A percentile compares a stretch with the other conserved stretches of the same genome.
Conservation (phyloP, 306 rosid species). For the Rosa multiflora region DNA sequence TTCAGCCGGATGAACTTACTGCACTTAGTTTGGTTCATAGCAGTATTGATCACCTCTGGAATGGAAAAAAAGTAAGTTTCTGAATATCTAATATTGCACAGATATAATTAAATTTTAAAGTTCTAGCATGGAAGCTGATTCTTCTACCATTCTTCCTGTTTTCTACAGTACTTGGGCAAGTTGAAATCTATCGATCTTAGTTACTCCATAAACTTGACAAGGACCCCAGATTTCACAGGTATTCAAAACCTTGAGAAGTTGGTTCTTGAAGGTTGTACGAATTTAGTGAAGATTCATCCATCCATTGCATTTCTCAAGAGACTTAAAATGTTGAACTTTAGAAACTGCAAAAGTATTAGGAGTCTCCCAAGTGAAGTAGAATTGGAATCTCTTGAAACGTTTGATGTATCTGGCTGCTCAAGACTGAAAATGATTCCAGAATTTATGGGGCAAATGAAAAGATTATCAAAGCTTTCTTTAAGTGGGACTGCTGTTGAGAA, state of each 20-base stretch:
- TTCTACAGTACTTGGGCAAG: conserved; percentile 11
- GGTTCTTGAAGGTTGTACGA: conserved; percentile 23
- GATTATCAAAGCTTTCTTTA: conserved; percentile 12
- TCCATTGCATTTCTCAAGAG: conserved; percentile 13
- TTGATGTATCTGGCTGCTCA: conserved; percentile 22
- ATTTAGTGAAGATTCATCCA: conserved; percentile 15
- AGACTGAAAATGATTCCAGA: conserved; percentile 12
- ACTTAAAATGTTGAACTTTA: conserved; percentile 3
- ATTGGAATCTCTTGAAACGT: conserved; percentile 3
- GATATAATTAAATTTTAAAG: background rate
- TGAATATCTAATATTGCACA: background rate
- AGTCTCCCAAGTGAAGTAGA: background rate
- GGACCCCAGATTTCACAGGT: conserved; percentile 21
- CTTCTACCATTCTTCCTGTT: background rate
- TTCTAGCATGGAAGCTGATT: background rate
- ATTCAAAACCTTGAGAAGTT: conserved; percentile 17
- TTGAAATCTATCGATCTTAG: conserved; percentile 20
- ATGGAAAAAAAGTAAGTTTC: background rate
- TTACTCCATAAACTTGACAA: conserved; percentile 8
- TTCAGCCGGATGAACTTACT: background rate
- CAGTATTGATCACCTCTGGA: background rate
- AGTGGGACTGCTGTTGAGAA: conserved; percentile 9
- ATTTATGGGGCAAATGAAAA: conserved; percentile 3
- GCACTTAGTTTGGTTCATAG: background rate
- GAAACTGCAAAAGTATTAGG: conserved; percentile 7